Base-by-base conservation (phyloP, 2,329 filamentous ascomycete genomes). In the Calonectria fujianensis region DNA sequence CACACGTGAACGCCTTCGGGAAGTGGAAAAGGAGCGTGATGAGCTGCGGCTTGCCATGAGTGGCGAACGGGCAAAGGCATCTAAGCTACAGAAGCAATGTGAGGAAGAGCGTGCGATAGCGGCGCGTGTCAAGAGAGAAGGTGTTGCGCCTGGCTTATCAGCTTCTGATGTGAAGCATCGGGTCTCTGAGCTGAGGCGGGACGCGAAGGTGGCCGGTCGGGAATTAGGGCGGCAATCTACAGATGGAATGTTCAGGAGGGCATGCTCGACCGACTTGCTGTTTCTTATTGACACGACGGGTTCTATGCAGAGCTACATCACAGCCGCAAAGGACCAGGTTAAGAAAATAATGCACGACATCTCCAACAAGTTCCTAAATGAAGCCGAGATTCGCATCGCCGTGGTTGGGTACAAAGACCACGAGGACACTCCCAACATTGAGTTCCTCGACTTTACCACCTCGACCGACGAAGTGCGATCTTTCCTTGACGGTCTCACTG, bases 221-320 rank as follows among this genome's bases (percentile, higher is more conserved):
- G 54, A 59, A 16, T 7, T 20, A 14, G 1, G 11, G 13, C 54
- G 32, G 11, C n/a, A 8, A 4, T 70, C 74, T n/a, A 76, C 39
- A 1, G 72, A 70, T 9, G 83, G 82, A 9, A 72, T 86, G 20
- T 85, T 85, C 76, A 82, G 82, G 69, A 59, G 70, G 2, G 79
- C 80, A 2, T 85, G 82, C 70, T 82, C 84, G 0, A 85, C 83
- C 4, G 85, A 86, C 63, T 31, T 86, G 41, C 68, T 86, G 0
- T 86, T 86, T 63, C 80, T 86, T 32, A 82, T 86, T 11, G 85
- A 86, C 70, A 84, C 82, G 0, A 86, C 85, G 0, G 72, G 71
- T 0, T 86, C 85, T 0, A 86, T 86, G 85, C 9, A 20, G 0
- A 39, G 68, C 0, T 82, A 83, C 65, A 84, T 86, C 20, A 72